These are phyloP conservation scores for Penicillium robsamsonii DNA, from an alignment of 495 filamentous ascomycete genomes.

Conservation along the genomic window DNA sequence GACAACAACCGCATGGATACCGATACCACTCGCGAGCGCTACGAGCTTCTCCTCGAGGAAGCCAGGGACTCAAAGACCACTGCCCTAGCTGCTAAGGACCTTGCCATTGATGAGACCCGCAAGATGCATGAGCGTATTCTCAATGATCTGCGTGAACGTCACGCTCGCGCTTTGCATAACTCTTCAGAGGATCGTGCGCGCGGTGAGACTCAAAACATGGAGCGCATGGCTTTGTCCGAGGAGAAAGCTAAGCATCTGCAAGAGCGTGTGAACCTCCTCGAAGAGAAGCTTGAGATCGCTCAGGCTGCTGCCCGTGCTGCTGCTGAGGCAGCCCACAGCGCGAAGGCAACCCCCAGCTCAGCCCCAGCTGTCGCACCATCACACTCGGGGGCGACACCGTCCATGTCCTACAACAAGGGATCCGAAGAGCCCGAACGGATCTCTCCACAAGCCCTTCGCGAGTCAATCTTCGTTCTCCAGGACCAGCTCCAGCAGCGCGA, in stretches of 20 bases:
- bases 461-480: constrained; percentile 93
- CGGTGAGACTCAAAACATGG: constrained; percentile 61
- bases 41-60: constrained; percentile 78
- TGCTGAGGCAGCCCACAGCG: constrained; percentile 73
- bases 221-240: constrained; percentile 72
- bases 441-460: constrained; percentile 88
- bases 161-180: constrained; percentile 70
- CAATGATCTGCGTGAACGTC: constrained; percentile 58
- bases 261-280: constrained; percentile 76
- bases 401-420: constrained; percentile 40
- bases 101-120: constrained; percentile 64
- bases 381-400: constrained; percentile 41
- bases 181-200: constrained; percentile 70
- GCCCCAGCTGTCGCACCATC: constrained; percentile 24
- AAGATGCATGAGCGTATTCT: constrained; percentile 71
- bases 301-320: constrained; percentile 88
- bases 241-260: constrained; percentile 77
- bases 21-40: constrained; percentile 67
- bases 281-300: constrained; percentile 86
- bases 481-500: constrained; percentile 96
- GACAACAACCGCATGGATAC: constrained; percentile 70
- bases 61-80: constrained; percentile 51
- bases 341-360: constrained; percentile 44
- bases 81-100: constrained; percentile 55
- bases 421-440: constrained; percentile 75